phyloP scores from a whole-genome alignment of 805 yeast species.

The Vanderwaltozyma verrucispora region DNA sequence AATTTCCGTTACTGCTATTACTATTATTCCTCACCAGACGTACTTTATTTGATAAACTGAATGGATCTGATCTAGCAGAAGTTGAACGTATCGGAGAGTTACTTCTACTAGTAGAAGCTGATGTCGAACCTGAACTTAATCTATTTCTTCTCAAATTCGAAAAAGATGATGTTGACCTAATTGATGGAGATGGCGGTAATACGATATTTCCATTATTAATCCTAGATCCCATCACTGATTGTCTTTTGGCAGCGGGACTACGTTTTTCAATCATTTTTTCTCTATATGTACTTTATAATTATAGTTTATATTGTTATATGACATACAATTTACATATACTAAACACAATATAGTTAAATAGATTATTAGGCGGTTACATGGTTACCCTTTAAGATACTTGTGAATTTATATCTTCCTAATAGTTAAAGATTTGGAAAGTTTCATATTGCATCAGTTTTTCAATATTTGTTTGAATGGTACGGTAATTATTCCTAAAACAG shows the following conservation, averaged over 20 bases:
- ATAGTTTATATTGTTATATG: too few relatives aligned
- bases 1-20: background rate
- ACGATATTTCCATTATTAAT: too few relatives aligned
- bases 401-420: too few relatives aligned
- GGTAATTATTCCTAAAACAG: too few relatives aligned
- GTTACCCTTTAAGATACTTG: too few relatives aligned
- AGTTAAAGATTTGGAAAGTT: too few relatives aligned
- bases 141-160: slow-evolving; percentile 7
- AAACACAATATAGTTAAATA: too few relatives aligned
- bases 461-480: too few relatives aligned
- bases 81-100: slow-evolving; percentile 3
- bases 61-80: slow-evolving; percentile 2
- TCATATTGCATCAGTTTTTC: too few relatives aligned
- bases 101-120: slow-evolving; percentile 2
- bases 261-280: slow-evolving; percentile 13
- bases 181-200: slow-evolving; percentile 13
- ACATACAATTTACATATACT: too few relatives aligned
- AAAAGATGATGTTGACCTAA: slow-evolving; percentile 12
- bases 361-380: too few relatives aligned
- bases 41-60: background rate
- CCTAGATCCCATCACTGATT: slow-evolving; percentile 5
- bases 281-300: too few relatives aligned
- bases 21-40: slow-evolving; percentile 1
- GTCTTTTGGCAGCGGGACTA: slow-evolving; percentile 12
- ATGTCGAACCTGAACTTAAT: slow-evolving; percentile 2